Percentiles rank a stretch among this genome's conserved stretches.
Evolutionary conservation across 2,329 filamentous ascomycete genomes (phyloP).

Genomic region (Colletotrichum sublineola): DNA sequence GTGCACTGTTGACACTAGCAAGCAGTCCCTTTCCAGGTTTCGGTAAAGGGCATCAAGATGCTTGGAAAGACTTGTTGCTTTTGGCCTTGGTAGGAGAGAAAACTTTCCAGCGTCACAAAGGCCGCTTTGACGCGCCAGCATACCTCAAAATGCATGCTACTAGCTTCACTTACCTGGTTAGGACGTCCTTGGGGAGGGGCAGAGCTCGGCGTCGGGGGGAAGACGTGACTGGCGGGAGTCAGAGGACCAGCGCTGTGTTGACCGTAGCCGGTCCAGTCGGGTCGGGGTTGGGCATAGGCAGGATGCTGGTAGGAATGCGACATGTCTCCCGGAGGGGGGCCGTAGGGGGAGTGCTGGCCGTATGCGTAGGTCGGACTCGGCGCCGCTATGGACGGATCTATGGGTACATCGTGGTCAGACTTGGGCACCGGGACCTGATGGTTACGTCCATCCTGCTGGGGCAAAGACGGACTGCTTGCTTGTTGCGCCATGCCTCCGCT

Average conservation of each 20-base stretch:
- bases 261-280: conserved; percentile 80
- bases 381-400: conserved; percentile 98
- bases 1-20: not conserved
- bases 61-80: not conserved
- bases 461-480: conserved; percentile 96
- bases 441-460: conserved; percentile 84
- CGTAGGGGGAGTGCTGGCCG: conserved; percentile 88
- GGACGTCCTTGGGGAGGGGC: conserved; percentile 67
- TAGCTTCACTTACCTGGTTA: conserved; percentile 67
- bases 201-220: conserved; percentile 68
- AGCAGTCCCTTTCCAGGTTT: not conserved
- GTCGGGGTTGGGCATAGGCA: conserved; percentile 76
- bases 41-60: not conserved
- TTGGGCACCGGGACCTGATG: conserved; percentile 83
- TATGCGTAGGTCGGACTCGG: conserved; percentile 93
- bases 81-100: not conserved
- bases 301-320: conserved; percentile 79
- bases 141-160: not conserved
- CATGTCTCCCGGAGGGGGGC: conserved; percentile 87
- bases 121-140: not conserved
- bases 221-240: conserved; percentile 66
- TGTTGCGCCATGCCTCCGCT: conserved; percentile 96
- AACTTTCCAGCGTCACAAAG: too few relatives aligned
- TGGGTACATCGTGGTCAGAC: conserved; percentile 97
- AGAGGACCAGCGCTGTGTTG: conserved; percentile 65